Percentiles rank a stretch among this genome's conserved stretches.
Evolutionary conservation across 768 basidiomycete genomes (phyloP).

Genomic region (Russula lepida): DNA sequence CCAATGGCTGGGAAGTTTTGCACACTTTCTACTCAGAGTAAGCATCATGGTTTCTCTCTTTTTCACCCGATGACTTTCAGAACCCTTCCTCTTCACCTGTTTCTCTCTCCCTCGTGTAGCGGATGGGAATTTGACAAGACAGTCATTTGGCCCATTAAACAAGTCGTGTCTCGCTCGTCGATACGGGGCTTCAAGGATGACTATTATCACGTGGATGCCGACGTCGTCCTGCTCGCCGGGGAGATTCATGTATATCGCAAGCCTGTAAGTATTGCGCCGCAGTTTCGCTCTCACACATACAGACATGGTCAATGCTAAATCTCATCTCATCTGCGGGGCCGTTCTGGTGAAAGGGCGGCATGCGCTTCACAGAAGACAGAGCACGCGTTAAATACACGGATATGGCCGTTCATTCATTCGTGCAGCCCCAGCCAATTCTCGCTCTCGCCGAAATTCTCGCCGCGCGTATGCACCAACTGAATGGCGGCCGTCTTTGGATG

Average conservation of each 20-base stretch:
- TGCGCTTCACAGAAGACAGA: slow-evolving; percentile 11
- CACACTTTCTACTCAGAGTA: slow-evolving; percentile 36
- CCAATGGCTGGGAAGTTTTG: slow-evolving; percentile 34
- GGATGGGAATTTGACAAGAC: slow-evolving; percentile 36
- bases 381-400: slow-evolving; percentile 5
- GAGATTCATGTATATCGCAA: slow-evolving; percentile 34
- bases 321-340: too few species aligned
- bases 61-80: neutral
- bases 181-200: slow-evolving; percentile 37
- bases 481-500: slow-evolving; percentile 34
- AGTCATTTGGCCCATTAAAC: slow-evolving; percentile 32
- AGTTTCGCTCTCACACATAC: neutral
- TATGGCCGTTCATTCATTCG: slow-evolving; percentile 5
- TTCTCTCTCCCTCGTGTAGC: slow-evolving; percentile 23
- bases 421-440: slow-evolving; percentile 15
- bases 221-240: slow-evolving; percentile 36
- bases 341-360: slow-evolving; percentile 3
- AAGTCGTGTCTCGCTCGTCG: slow-evolving; percentile 30
- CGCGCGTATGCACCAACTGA: slow-evolving; percentile 27
- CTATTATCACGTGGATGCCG: slow-evolving; percentile 27
- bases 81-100: neutral
- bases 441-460: slow-evolving; percentile 29
- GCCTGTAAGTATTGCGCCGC: slow-evolving; percentile 28
- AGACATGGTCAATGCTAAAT: neutral
- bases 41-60: slow-evolving; percentile 19